Evolutionary conservation across 192 early-diverging fungal species (phyloP).

Genomic region (Entomortierella chlamydospora): DNA sequence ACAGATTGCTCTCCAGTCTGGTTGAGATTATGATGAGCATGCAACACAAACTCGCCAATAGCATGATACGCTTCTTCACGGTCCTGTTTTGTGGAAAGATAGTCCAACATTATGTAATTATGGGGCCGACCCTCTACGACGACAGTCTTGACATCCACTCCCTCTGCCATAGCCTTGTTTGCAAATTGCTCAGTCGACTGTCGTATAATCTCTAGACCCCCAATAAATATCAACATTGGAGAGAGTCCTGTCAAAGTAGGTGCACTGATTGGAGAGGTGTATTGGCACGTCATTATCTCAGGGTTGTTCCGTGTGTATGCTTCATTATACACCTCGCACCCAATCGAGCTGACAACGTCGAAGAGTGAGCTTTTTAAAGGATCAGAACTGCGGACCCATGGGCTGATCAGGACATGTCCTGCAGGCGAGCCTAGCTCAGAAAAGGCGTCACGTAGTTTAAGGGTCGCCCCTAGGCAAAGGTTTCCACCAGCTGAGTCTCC

Average conservation of each 20-base stretch:
- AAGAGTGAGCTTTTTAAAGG: conserved; percentile 17
- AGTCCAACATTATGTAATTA: conserved; percentile 31
- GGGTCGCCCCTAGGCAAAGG: conserved; percentile 14
- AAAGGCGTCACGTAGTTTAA: conserved; percentile 23
- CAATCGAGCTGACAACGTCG: conserved; percentile 26
- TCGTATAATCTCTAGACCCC: conserved; percentile 34
- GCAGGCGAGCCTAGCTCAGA: conserved; percentile 8
- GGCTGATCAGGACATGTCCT: conserved; percentile 22
- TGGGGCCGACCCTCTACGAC: conserved; percentile 22
- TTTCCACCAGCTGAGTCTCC: conserved; percentile 48
- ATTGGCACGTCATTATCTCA: not conserved
- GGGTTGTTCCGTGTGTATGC: conserved; percentile 23
- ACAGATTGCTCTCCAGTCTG: too few relatives aligned
- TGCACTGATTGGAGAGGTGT: conserved; percentile 13
- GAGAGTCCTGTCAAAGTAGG: conserved; percentile 8
- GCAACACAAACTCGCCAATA: conserved; percentile 15
- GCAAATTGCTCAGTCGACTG: conserved; percentile 39
- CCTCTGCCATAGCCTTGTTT: conserved; percentile 14
- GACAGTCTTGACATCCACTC: conserved; percentile 17
- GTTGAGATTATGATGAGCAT: not conserved
- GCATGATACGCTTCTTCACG: conserved; percentile 1
- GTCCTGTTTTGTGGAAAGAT: conserved; percentile 19
- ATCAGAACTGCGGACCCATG: conserved; percentile 29
- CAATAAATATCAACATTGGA: conserved; percentile 26
- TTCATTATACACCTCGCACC: conserved; percentile 19